Percentiles rank a stretch among this genome's conserved stretches.
Conservation (phyloP, 2,329 filamentous ascomycete species). For the Pseudodiploospora longispora region DNA sequence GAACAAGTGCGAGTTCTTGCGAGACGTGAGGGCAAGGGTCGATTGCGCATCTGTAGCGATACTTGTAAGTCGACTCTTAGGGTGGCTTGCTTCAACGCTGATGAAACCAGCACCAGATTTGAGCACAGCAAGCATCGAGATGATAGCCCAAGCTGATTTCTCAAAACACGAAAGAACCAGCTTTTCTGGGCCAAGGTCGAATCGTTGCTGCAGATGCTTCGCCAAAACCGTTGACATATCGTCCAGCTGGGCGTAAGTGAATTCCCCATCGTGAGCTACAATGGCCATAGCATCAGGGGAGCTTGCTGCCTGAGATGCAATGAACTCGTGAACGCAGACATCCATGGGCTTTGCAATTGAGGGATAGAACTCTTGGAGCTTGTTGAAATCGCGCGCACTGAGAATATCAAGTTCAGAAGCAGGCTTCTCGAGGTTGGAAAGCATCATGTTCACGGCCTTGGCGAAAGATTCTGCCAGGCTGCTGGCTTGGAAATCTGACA, state of each 20-base stretch:
- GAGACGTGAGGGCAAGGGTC: background rate
- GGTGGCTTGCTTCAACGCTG: conserved; percentile 8
- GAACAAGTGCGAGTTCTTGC: background rate
- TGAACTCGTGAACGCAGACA: background rate
- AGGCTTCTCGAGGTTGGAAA: background rate
- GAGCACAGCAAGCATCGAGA: conserved; percentile 12
- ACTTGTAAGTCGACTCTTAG: background rate
- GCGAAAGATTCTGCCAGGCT: background rate
- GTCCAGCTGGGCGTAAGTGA: background rate
- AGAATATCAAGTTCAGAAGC: too few relatives aligned
- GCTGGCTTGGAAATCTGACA: background rate
- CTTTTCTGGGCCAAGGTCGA: conserved; percentile 1
- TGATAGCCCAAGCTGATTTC: conserved; percentile 20
- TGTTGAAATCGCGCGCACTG: too few relatives aligned
- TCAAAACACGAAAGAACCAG: conserved; percentile 4
- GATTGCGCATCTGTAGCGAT: background rate
- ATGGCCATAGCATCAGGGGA: background rate
- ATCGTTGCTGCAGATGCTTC: background rate
- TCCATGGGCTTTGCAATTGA: too few relatives aligned
- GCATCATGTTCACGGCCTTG: background rate
- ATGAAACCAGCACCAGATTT: conserved; percentile 12
- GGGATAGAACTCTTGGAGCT: too few relatives aligned
- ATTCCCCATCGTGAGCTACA: background rate
- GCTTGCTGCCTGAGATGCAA: background rate
- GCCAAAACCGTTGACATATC: background rate